phyloP scores from a whole-genome alignment of 306 rosid genomes.

The Lathyrus oleraceus region DNA sequence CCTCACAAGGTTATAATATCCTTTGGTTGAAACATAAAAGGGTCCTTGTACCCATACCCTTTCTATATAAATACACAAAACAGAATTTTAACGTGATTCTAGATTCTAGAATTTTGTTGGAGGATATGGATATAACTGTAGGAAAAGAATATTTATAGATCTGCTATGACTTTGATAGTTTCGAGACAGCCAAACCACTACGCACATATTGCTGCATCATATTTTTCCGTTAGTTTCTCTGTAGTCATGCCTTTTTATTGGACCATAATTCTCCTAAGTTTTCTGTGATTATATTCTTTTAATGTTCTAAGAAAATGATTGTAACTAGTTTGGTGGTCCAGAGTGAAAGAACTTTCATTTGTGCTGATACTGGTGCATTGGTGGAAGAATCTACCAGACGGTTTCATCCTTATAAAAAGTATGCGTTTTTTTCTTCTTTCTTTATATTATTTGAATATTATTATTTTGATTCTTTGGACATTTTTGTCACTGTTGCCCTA shows the following conservation, averaged over 20 bases:
- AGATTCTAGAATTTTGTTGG: conserved; percentile 7
- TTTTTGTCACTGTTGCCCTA: background rate
- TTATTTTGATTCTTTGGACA: conserved; percentile 1
- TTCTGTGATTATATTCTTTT: conserved; percentile 25
- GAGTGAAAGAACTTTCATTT: conserved; percentile 77
- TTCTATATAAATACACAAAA: conserved; percentile 14
- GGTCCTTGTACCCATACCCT: conserved; percentile 4
- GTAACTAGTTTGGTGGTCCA: conserved; percentile 48
- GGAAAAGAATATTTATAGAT: conserved; percentile 6
- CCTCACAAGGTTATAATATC: background rate
- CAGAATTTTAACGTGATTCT: conserved; percentile 8
- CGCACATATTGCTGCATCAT: conserved; percentile 25
- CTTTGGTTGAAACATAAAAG: conserved; percentile 26
- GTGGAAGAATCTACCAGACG: conserved; percentile 55
- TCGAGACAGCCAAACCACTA: conserved; percentile 14
- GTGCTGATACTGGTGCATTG: conserved; percentile 93
- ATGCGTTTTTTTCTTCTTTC: conserved; percentile 35
- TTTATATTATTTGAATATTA: conserved; percentile 21
- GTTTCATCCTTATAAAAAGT: conserved; percentile 71
- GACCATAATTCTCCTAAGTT: conserved; percentile 24
- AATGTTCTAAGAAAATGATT: conserved; percentile 13
- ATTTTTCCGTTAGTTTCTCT: conserved; percentile 10
- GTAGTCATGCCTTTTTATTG: conserved; percentile 21
- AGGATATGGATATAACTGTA: conserved; percentile 11
- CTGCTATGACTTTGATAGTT: conserved; percentile 23